These are phyloP conservation scores for Ophiosphaerella narmari DNA, from an alignment of 2,329 filamentous ascomycete species.

Conservation along the genomic window DNA sequence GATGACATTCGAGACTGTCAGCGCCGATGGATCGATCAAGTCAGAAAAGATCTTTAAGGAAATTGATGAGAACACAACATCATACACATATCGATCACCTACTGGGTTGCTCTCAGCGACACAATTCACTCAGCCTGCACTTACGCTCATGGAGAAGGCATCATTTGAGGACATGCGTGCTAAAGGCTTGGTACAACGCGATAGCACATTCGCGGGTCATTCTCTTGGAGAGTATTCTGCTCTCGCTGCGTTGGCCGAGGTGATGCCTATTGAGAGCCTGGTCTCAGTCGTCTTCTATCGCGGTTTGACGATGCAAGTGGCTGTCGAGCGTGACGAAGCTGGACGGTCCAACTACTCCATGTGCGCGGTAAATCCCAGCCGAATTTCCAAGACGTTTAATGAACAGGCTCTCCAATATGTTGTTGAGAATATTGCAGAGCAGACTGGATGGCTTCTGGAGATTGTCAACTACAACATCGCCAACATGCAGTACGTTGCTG, in stretches of 20 bases:
- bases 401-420: constrained; percentile 97
- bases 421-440: constrained; percentile 90
- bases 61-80: constrained; percentile 87
- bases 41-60: constrained; percentile 99
- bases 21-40: constrained; percentile 87
- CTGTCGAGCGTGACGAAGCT: constrained; percentile 90
- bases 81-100: constrained; percentile 95
- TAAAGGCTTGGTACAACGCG: constrained; percentile 92
- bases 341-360: constrained; percentile 98
- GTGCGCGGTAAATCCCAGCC: constrained; percentile 98
- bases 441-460: constrained; percentile 93
- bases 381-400: constrained; percentile 98
- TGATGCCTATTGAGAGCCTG: constrained; percentile 99
- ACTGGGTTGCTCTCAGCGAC: constrained; percentile 94
- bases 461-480: constrained; percentile 94
- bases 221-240: constrained; percentile 98
- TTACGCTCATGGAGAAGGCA: constrained; percentile 99
- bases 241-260: constrained; percentile 91
- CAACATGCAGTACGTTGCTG: constrained; percentile 72
- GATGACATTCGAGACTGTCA: constrained; percentile 99
- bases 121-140: constrained; percentile 95
- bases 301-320: constrained; percentile 98
- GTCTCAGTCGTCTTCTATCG: constrained; percentile 99
- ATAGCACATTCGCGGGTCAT: constrained; percentile 97
- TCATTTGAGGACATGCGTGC: constrained; percentile 99